Evolutionary conservation across 768 basidiomycete species (phyloP).

Genomic region (Suillus alpinus): DNA sequence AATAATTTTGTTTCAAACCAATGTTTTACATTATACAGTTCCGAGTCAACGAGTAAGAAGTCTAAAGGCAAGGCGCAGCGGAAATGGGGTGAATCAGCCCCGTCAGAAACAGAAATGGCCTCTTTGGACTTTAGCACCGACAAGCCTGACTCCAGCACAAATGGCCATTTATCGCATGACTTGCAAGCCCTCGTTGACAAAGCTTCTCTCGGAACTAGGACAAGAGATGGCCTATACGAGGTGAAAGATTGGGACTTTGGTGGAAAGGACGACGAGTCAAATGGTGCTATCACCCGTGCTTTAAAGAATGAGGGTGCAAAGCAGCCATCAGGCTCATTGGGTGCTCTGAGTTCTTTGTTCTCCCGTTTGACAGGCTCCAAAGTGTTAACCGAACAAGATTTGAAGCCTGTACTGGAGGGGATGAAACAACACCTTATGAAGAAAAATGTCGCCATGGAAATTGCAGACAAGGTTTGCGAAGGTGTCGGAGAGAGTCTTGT

Average conservation of each 20-base stretch:
- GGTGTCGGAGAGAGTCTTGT: slow-evolving; percentile 87
- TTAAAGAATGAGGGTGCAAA: slow-evolving; percentile 43
- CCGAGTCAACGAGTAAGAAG: slow-evolving; percentile 59
- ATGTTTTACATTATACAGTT: slow-evolving; percentile 45
- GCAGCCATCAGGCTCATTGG: slow-evolving; percentile 45
- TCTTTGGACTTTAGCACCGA: slow-evolving; percentile 84
- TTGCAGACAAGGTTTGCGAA: slow-evolving; percentile 92
- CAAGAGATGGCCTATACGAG: slow-evolving; percentile 69
- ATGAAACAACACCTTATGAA: slow-evolving; percentile 99
- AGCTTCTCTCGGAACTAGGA: slow-evolving; percentile 74
- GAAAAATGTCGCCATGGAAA: slow-evolving; percentile 97
- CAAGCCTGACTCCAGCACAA: slow-evolving; percentile 38
- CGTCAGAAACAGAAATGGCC: slow-evolving; percentile 87
- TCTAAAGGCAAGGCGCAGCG: slow-evolving; percentile 70
- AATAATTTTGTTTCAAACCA: neutral
- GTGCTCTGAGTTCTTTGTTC: slow-evolving; percentile 75
- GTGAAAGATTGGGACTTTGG: slow-evolving; percentile 84
- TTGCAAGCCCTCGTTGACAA: slow-evolving; percentile 64
- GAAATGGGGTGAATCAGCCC: slow-evolving; percentile 87
- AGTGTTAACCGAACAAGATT: slow-evolving; percentile 74
- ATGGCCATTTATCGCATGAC: slow-evolving; percentile 40
- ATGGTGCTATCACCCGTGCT: slow-evolving; percentile 52
- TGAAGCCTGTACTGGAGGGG: slow-evolving; percentile 83
- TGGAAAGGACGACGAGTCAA: slow-evolving; percentile 30
- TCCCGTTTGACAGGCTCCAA: slow-evolving; percentile 85